These are phyloP conservation scores for Fraxinus baroniana DNA, from an alignment of 305 asterid genomes.

Conservation along the genomic window DNA sequence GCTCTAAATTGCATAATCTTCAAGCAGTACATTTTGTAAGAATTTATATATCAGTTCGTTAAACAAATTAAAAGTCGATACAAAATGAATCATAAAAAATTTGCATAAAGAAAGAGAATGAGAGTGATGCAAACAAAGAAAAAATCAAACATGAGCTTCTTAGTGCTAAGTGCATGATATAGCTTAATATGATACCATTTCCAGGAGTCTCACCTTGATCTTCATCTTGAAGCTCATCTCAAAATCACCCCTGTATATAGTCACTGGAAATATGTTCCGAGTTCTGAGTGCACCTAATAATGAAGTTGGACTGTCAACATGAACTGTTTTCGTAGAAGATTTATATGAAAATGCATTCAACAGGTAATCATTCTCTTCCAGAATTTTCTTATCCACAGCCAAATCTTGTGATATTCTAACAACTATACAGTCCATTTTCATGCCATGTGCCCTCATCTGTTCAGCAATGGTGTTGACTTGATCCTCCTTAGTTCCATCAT, in stretches of 20 bases:
- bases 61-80: neutral
- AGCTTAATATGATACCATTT: conserved; percentile 3
- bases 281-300: conserved; percentile 84
- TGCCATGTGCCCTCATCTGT: conserved; percentile 74
- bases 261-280: conserved; percentile 79
- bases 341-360: conserved; percentile 54
- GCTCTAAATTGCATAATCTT: neutral
- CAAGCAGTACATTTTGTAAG: neutral
- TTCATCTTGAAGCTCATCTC: conserved; percentile 67
- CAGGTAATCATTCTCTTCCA: conserved; percentile 83
- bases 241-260: conserved; percentile 80
- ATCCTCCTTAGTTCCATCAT: conserved; percentile 88
- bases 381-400: conserved; percentile 38
- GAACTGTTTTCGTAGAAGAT: conserved; percentile 61
- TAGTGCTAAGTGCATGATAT: neutral
- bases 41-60: neutral
- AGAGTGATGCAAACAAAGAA: neutral
- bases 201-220: conserved; percentile 70
- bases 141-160: neutral
- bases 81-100: neutral
- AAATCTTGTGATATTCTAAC: conserved; percentile 40
- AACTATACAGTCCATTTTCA: conserved; percentile 86
- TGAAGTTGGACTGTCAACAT: conserved; percentile 77
- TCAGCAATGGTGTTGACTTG: conserved; percentile 82
- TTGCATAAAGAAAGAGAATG: neutral